These are phyloP conservation scores for Petrea volubilis DNA, from an alignment of 257 asterid species.

Conservation along the genomic window DNA sequence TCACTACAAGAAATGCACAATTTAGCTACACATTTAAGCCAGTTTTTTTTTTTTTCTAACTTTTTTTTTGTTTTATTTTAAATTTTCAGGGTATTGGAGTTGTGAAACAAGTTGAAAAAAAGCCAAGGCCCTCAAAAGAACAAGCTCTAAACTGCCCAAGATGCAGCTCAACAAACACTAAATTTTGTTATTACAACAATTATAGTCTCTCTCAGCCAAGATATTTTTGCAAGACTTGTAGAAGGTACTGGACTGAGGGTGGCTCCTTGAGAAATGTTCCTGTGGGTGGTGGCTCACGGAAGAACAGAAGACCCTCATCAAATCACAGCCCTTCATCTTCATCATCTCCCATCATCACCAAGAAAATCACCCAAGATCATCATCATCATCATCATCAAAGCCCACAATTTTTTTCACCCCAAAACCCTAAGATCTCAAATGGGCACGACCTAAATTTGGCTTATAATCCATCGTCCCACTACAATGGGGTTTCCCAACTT, in stretches of 20 bases:
- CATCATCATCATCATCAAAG: conserved; percentile 27
- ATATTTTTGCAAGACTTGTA: conserved; percentile 82
- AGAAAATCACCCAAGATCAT: conserved; percentile 30
- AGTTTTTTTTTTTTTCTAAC: neutral
- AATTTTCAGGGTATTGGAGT: conserved; percentile 56
- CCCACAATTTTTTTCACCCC: conserved; percentile 30
- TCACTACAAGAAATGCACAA: too few relatives aligned
- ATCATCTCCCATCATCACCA: conserved; percentile 6
- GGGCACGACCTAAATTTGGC: conserved; percentile 51
- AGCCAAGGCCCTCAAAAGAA: conserved; percentile 70
- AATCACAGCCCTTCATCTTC: conserved; percentile 16
- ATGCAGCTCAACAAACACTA: conserved; percentile 81
- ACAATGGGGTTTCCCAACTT: conserved; percentile 28
- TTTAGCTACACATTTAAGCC: too few relatives aligned
- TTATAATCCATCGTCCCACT: conserved; percentile 33
- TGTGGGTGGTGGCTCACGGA: conserved; percentile 88
- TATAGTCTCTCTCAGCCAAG: conserved; percentile 86
- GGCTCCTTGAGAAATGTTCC: conserved; percentile 83
- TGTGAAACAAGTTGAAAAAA: conserved; percentile 45
- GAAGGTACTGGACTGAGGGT: conserved; percentile 91
- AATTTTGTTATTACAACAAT: conserved; percentile 87
- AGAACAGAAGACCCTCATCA: conserved; percentile 54
- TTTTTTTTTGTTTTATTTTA: neutral
- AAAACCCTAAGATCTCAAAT: conserved; percentile 43
- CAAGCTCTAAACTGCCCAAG: conserved; percentile 78